phyloP scores from a whole-genome alignment of 805 yeast genomes.

The Ogataea minuta region DNA sequence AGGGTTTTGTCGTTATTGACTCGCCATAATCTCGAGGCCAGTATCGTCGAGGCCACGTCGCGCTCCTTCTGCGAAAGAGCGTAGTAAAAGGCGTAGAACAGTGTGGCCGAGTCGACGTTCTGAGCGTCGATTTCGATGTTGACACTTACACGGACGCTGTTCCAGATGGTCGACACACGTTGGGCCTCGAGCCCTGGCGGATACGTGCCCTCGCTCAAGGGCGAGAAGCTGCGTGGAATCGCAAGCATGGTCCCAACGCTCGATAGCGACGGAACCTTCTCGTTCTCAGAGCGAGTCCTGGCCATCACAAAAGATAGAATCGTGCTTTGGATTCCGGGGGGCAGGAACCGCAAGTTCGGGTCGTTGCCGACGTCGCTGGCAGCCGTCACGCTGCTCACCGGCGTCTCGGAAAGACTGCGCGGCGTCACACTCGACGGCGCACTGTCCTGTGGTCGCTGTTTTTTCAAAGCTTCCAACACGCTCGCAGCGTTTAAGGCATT shows the following conservation, averaged over 20 bases:
- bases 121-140: slow-evolving; percentile 29
- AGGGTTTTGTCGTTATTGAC: slow-evolving; percentile 30
- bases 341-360: slow-evolving; percentile 32
- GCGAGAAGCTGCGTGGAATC: slow-evolving; percentile 29
- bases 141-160: slow-evolving; percentile 23
- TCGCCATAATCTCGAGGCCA: slow-evolving; percentile 40
- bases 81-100: slow-evolving; percentile 45
- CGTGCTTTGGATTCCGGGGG: slow-evolving; percentile 36
- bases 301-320: slow-evolving; percentile 30
- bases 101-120: slow-evolving; percentile 34
- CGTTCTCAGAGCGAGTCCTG: slow-evolving; percentile 19
- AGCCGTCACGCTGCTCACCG: slow-evolving; percentile 8
- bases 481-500: slow-evolving; percentile 38
- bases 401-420: slow-evolving; percentile 6
- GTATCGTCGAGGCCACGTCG: slow-evolving; percentile 33
- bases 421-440: slow-evolving; percentile 8
- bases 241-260: slow-evolving; percentile 26
- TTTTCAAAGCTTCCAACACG: slow-evolving; percentile 36
- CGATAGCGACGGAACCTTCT: slow-evolving; percentile 20
- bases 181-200: slow-evolving; percentile 36
- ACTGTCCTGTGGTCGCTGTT: slow-evolving; percentile 32
- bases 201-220: slow-evolving; percentile 24
- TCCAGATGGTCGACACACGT: slow-evolving; percentile 34
- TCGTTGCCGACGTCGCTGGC: slow-evolving; percentile 25
- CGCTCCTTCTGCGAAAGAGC: slow-evolving; percentile 42